Percentiles rank a stretch among this genome's conserved stretches.
phyloP scores from a whole-genome alignment of 306 rosid species.

The Dicorynia guianensis region DNA sequence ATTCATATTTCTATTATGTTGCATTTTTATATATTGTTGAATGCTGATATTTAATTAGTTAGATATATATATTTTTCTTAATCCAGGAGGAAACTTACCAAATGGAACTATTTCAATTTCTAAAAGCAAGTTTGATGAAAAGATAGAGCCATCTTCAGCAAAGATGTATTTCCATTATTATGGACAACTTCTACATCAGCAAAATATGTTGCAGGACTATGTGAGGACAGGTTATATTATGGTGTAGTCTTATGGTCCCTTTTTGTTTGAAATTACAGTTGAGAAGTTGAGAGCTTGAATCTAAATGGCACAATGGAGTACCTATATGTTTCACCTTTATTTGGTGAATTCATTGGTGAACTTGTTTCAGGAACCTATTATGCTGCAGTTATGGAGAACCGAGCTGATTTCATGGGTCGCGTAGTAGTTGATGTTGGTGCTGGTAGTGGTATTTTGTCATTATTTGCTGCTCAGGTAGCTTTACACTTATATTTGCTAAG shows the following conservation, averaged over 20 bases:
- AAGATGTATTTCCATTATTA: slow-evolving; percentile 98
- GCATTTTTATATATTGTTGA: neutral
- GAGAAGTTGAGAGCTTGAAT: neutral
- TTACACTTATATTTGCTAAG: slow-evolving; percentile 19
- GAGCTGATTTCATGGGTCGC: slow-evolving; percentile 81
- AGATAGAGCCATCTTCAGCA: slow-evolving; percentile 92
- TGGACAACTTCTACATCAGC: slow-evolving; percentile 93
- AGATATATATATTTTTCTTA: neutral
- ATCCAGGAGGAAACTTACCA: slow-evolving; percentile 59
- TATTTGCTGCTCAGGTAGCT: slow-evolving; percentile 98
- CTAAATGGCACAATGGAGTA: neutral
- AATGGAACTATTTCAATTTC: slow-evolving; percentile 63
- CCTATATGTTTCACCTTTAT: slow-evolving; percentile 13
- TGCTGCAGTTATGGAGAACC: slow-evolving; percentile 92
- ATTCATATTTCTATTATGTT: neutral
- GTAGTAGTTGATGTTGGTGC: slow-evolving; percentile 99
- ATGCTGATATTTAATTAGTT: slow-evolving; percentile 3
- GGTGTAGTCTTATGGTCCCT: neutral
- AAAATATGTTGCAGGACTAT: slow-evolving; percentile 85
- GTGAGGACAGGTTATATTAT: slow-evolving; percentile 73
- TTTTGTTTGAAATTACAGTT: slow-evolving; percentile 20
- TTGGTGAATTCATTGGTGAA: slow-evolving; percentile 21
- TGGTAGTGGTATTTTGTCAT: slow-evolving; percentile 93
- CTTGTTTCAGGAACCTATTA: slow-evolving; percentile 76
- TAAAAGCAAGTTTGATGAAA: slow-evolving; percentile 89